phyloP scores from a whole-genome alignment of 2,329 filamentous ascomycete genomes.

The Ophiostoma fasciatum region DNA sequence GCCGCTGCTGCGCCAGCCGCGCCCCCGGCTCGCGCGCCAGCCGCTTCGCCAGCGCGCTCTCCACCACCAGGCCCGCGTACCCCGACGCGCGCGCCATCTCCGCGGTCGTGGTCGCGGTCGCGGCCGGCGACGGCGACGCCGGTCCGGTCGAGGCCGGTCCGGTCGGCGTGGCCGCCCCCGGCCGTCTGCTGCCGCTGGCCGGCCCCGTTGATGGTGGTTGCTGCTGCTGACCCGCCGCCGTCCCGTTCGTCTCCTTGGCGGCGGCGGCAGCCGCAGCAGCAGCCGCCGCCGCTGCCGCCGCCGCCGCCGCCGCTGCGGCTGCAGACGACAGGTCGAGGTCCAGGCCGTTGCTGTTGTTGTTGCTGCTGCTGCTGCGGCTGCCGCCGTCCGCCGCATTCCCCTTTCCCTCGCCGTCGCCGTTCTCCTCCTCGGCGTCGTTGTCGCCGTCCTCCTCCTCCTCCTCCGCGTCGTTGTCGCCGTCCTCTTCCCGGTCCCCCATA shows the following conservation, averaged over 20 bases:
- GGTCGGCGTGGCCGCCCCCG: constrained; percentile 13
- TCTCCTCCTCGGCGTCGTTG: neutral
- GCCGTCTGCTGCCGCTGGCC: too few relatives aligned
- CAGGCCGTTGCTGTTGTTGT: constrained; percentile 4
- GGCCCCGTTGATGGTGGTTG: constrained; percentile 11
- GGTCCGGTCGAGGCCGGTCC: constrained; percentile 12
- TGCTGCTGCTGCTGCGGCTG: constrained; percentile 10
- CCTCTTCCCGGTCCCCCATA: too few relatives aligned
- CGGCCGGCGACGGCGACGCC: too few relatives aligned
- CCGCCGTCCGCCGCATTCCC: neutral
- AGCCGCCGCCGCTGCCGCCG: constrained; percentile 2
- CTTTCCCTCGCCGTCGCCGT: neutral
- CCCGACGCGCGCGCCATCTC: constrained; percentile 32
- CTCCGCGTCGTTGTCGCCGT: too few relatives aligned
- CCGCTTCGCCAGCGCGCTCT: constrained; percentile 40
- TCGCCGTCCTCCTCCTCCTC: neutral
- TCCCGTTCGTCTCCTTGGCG: neutral
- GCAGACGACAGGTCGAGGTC: constrained; percentile 4
- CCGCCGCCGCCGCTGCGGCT: constrained; percentile 1
- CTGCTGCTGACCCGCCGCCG: neutral
- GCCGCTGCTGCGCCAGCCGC: constrained; percentile 36
- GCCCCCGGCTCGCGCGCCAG: constrained; percentile 33
- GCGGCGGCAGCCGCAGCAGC: constrained; percentile 7
- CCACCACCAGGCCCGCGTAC: constrained; percentile 31
- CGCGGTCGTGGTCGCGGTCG: constrained; percentile 28